Evolutionary conservation across 495 filamentous ascomycete genomes (phyloP).

Genomic region (Tuber calosporum): DNA sequence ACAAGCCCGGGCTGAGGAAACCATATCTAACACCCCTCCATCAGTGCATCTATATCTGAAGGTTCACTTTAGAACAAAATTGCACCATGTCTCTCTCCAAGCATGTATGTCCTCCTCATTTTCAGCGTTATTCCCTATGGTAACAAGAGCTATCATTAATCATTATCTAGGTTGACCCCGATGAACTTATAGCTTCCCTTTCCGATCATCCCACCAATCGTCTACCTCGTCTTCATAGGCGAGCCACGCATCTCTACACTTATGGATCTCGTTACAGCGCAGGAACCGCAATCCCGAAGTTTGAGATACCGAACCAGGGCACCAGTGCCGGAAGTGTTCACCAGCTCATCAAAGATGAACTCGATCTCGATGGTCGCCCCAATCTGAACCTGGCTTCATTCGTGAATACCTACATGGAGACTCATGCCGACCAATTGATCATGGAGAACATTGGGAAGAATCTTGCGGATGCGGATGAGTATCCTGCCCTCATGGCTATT

Average conservation of each 20-base stretch:
- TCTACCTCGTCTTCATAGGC: constrained; percentile 43
- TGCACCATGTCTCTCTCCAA: constrained; percentile 38
- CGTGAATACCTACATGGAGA: constrained; percentile 67
- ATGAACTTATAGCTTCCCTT: constrained; percentile 54
- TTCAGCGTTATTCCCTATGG: not conserved
- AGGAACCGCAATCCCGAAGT: constrained; percentile 60
- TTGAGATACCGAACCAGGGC: constrained; percentile 56
- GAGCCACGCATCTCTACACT: constrained; percentile 52
- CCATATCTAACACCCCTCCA: not conserved
- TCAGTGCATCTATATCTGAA: not conserved
- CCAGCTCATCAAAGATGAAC: constrained; percentile 64
- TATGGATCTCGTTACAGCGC: constrained; percentile 59
- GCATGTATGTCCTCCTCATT: constrained; percentile 21
- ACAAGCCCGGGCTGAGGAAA: not conserved
- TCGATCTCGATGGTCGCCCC: constrained; percentile 66
- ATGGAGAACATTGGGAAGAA: constrained; percentile 65
- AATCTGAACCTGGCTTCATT: constrained; percentile 68
- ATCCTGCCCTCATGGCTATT: constrained; percentile 66
- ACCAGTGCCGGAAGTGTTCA: constrained; percentile 58
- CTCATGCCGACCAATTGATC: constrained; percentile 58
- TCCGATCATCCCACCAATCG: constrained; percentile 47
- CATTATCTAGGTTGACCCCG: constrained; percentile 51
- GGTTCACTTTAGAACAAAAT: not conserved
- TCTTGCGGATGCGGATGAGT: constrained; percentile 60
- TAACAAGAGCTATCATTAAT: not conserved